phyloP scores from a whole-genome alignment of 257 asterid genomes.

The Ehretia macrophylla region DNA sequence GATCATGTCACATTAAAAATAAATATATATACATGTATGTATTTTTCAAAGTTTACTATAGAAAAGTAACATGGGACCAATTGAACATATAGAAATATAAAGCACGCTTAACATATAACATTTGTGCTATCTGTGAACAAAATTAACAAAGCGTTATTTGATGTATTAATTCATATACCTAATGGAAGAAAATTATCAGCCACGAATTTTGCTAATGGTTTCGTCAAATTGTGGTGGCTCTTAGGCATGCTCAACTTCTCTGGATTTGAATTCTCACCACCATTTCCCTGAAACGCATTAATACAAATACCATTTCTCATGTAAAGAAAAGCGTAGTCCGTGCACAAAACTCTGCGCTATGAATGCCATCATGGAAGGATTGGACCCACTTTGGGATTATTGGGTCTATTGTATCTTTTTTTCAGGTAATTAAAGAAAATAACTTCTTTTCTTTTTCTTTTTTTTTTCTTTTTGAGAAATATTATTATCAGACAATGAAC shows the following conservation, averaged over 20 bases:
- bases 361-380: too few relatives aligned
- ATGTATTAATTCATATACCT: slow-evolving; percentile 32
- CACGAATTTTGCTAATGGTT: slow-evolving; percentile 44
- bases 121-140: not conserved
- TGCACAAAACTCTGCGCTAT: too few relatives aligned
- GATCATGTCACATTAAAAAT: not conserved
- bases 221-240: slow-evolving; percentile 34
- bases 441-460: too few relatives aligned
- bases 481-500: too few relatives aligned
- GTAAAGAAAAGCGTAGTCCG: too few relatives aligned
- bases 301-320: not conserved
- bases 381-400: too few relatives aligned
- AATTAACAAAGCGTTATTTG: not conserved
- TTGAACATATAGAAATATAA: too few relatives aligned
- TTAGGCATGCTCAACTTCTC: slow-evolving; percentile 4
- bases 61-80: not conserved
- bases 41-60: not conserved
- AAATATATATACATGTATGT: not conserved
- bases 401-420: too few relatives aligned
- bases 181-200: slow-evolving; percentile 72
- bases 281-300: slow-evolving; percentile 48
- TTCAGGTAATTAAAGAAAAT: too few relatives aligned
- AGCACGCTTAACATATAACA: too few relatives aligned
- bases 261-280: slow-evolving; percentile 28
- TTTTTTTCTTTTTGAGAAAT: too few relatives aligned